Evolutionary conservation across 2,329 filamentous ascomycete species (phyloP).

Genomic region (Zopfia rhizophila): DNA sequence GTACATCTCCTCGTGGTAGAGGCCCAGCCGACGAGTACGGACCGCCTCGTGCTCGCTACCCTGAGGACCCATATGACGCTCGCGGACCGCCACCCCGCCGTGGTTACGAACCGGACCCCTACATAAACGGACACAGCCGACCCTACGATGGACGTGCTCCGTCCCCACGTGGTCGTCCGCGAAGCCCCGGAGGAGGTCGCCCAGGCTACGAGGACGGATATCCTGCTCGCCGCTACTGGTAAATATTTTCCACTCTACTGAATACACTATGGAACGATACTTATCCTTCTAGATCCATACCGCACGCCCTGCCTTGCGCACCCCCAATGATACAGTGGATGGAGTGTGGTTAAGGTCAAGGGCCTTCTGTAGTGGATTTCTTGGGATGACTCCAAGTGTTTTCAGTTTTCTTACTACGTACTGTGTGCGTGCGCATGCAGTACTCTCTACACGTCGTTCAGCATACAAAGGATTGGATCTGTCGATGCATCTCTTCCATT

Average conservation of each 20-base stretch:
- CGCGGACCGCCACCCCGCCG: slow-evolving; percentile 65
- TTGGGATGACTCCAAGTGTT: too few species aligned
- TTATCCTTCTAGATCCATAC: slow-evolving; percentile 11
- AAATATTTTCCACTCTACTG: slow-evolving; percentile 9
- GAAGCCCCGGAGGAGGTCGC: slow-evolving; percentile 70
- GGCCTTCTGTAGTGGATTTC: too few species aligned
- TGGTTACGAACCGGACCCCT: slow-evolving; percentile 68
- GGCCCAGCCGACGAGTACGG: slow-evolving; percentile 78
- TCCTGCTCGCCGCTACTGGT: slow-evolving; percentile 50
- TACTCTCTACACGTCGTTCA: too few species aligned
- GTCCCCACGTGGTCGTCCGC: slow-evolving; percentile 50
- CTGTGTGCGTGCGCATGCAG: too few species aligned
- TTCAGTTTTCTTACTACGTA: too few species aligned
- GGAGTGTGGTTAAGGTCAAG: too few species aligned
- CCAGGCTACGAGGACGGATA: slow-evolving; percentile 66
- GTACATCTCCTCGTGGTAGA: slow-evolving; percentile 72
- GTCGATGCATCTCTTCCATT: too few species aligned
- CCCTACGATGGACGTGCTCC: slow-evolving; percentile 63
- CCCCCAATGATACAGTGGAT: too few species aligned
- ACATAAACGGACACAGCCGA: slow-evolving; percentile 66
- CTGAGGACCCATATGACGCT: slow-evolving; percentile 78
- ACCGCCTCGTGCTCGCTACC: slow-evolving; percentile 70
- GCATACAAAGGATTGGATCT: too few species aligned
- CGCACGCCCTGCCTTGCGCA: too few species aligned
- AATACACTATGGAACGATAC: slow-evolving; percentile 3